Evolutionary conservation across 2,329 filamentous ascomycete species (phyloP).

Genomic region (Myotisia sp.): DNA sequence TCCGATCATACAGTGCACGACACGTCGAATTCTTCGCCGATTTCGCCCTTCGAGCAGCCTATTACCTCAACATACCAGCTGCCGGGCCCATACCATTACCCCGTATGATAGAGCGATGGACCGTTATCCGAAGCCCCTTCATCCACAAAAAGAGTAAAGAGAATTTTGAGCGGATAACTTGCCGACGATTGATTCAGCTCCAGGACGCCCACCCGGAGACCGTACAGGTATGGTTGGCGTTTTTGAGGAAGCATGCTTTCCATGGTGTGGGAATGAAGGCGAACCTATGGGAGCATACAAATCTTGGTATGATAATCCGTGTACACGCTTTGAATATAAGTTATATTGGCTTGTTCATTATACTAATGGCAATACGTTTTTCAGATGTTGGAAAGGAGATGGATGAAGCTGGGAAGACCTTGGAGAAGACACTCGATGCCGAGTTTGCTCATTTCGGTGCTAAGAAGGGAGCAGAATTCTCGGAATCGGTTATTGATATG

Average conservation of each 20-base stretch:
- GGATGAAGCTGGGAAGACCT: constrained; percentile 24
- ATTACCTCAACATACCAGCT: constrained; percentile 78
- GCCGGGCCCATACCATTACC: constrained; percentile 77
- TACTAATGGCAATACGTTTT: no score
- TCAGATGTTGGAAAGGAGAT: constrained; percentile 29
- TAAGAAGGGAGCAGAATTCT: constrained; percentile 19
- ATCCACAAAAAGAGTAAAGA: constrained; percentile 96
- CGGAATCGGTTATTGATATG: constrained; percentile 21
- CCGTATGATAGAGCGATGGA: constrained; percentile 82
- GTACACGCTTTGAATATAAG: no score
- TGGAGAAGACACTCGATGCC: constrained; percentile 27
- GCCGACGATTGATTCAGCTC: constrained; percentile 78
- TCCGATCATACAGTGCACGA: constrained; percentile 78
- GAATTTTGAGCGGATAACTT: constrained; percentile 87
- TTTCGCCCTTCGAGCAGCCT: constrained; percentile 85
- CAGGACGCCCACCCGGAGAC: constrained; percentile 79
- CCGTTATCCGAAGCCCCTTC: constrained; percentile 75
- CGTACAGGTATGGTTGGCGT: constrained; percentile 84
- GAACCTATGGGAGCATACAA: constrained; percentile 81
- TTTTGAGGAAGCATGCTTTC: constrained; percentile 80
- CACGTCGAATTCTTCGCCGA: constrained; percentile 91
- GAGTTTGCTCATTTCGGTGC: constrained; percentile 31
- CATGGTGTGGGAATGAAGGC: constrained; percentile 99
- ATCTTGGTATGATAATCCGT: constrained; percentile 42
- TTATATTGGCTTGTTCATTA: constrained; percentile 3